A percentile compares a stretch with the other conserved stretches of the same genome.
Evolutionary conservation across 371 early-diverging fungal genomes (phyloP).

Genomic region (Mortierella sp.): DNA sequence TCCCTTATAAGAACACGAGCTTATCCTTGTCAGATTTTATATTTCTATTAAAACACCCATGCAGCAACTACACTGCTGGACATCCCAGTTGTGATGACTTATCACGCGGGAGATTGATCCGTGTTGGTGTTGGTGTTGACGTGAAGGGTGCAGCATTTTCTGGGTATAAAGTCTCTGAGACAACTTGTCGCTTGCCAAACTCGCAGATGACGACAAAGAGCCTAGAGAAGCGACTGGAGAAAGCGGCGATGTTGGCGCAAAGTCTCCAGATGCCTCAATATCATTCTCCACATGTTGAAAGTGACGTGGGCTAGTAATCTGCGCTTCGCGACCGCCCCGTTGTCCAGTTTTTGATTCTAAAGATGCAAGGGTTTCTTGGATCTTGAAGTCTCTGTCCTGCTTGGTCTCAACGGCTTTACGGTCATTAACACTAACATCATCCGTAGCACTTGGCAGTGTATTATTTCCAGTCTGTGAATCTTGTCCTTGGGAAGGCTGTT

Average conservation of each 20-base stretch:
- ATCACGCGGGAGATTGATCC: not conserved
- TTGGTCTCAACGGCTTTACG: not conserved
- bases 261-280: not conserved
- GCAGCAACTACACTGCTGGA: conserved; percentile 47
- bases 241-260: not conserved
- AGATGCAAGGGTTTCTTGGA: conserved; percentile 22
- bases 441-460: not conserved
- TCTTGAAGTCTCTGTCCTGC: conserved; percentile 11
- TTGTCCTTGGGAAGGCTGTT: not conserved
- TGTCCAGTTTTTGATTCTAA: conserved; percentile 19
- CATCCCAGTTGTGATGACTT: conserved; percentile 11
- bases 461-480: not conserved
- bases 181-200: not conserved
- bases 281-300: conserved; percentile 19
- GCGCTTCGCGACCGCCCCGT: not conserved
- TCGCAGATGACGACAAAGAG: not conserved
- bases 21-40: not conserved
- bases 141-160: not conserved
- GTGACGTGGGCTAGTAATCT: not conserved
- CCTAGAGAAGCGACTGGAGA: not conserved
- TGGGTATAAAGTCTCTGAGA: not conserved
- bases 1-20: no score
- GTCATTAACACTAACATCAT: not conserved
- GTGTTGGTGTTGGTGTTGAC: conserved; percentile 5
- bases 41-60: conserved; percentile 38